phyloP scores from a whole-genome alignment of 371 early-diverging fungal genomes.

The Circinella minor region DNA sequence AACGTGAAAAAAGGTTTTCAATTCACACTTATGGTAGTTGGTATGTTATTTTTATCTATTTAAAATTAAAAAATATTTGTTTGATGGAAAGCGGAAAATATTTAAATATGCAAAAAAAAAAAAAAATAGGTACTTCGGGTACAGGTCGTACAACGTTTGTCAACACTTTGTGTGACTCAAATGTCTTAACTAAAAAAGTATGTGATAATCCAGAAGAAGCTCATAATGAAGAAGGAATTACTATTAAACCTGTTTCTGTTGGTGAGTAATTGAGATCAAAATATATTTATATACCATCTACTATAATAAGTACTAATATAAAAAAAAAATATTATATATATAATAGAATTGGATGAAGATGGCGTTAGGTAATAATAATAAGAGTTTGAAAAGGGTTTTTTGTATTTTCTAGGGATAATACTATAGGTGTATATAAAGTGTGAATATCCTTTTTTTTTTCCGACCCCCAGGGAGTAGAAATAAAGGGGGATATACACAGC shows the following conservation, averaged over 20 bases:
- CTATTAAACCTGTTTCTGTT: conserved; percentile 81
- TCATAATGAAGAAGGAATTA: conserved; percentile 91
- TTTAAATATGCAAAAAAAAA: background rate
- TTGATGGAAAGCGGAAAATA: background rate
- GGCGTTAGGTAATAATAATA: conserved; percentile 66
- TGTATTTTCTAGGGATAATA: background rate
- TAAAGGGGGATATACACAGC: conserved; percentile 4
- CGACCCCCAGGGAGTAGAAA: background rate
- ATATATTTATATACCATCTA: background rate
- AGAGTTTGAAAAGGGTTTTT: conserved; percentile 9
- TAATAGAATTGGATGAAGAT: conserved; percentile 92
- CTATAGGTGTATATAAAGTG: no score
- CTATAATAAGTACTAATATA: no score
- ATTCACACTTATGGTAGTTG: conserved; percentile 96
- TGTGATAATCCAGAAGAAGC: conserved; percentile 85
- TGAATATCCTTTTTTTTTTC: no score
- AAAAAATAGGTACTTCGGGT: conserved; percentile 79
- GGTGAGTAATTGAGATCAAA: conserved; percentile 39
- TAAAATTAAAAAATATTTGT: background rate
- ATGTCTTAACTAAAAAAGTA: conserved; percentile 72
- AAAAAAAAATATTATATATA: no score
- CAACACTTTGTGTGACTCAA: conserved; percentile 93
- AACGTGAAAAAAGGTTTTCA: conserved; percentile 94
- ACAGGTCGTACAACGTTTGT: conserved; percentile 98
- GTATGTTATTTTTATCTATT: conserved; percentile 42